Percentiles rank a stretch among this genome's conserved stretches.
Evolutionary conservation across 768 basidiomycete genomes (phyloP).

Genomic region (Gymnopilus dilepis): DNA sequence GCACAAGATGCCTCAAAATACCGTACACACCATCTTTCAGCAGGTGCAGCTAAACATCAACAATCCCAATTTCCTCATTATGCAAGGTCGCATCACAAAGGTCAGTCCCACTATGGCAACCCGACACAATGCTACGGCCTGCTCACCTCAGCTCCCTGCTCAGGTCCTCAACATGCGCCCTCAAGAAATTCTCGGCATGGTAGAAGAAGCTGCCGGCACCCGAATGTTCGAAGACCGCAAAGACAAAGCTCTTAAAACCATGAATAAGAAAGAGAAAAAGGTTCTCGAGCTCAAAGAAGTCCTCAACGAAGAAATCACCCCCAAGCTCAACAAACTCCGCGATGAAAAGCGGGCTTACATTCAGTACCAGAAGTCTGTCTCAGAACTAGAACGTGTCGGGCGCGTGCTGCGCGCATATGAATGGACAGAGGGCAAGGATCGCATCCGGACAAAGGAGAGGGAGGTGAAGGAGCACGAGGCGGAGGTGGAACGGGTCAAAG

Average conservation of each 20-base stretch:
- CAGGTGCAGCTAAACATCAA: constrained; percentile 99
- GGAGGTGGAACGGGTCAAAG: constrained; percentile 43
- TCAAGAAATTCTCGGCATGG: constrained; percentile 96
- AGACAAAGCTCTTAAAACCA: constrained; percentile 94
- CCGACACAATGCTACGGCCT: not conserved
- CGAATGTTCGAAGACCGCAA: constrained; percentile 99
- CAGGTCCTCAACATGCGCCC: constrained; percentile 97
- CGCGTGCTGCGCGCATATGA: constrained; percentile 88
- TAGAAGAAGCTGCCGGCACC: constrained; percentile 98
- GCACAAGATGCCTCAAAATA: constrained; percentile 87
- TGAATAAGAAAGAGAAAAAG: constrained; percentile 96
- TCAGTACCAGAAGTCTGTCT: constrained; percentile 86
- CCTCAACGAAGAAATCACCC: constrained; percentile 89
- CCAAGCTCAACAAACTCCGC: constrained; percentile 91
- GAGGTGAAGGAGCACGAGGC: constrained; percentile 57
- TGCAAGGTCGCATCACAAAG: constrained; percentile 99
- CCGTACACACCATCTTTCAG: constrained; percentile 91
- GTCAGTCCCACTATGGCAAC: constrained; percentile 41
- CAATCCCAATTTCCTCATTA: constrained; percentile 98
- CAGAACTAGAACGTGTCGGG: constrained; percentile 86
- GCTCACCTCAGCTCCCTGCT: not conserved
- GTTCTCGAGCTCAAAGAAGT: constrained; percentile 86
- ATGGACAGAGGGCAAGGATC: constrained; percentile 60
- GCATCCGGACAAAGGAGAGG: constrained; percentile 56
- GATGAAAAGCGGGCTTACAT: constrained; percentile 88